These are phyloP conservation scores for Penicillium ochrochloron DNA, from an alignment of 495 filamentous ascomycete species.

Conservation along the genomic window DNA sequence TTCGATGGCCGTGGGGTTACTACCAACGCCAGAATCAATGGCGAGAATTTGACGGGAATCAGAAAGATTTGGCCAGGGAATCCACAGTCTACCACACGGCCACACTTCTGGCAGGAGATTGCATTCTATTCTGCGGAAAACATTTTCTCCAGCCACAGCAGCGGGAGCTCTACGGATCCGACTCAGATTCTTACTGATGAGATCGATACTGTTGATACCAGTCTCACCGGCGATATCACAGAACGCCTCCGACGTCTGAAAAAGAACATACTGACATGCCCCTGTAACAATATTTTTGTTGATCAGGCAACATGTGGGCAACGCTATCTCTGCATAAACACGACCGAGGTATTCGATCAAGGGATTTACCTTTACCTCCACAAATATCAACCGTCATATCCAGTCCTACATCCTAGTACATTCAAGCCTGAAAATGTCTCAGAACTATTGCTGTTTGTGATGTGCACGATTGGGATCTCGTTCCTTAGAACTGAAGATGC, in stretches of 20 bases:
- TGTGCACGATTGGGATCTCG: not conserved
- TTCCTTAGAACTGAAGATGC: not conserved
- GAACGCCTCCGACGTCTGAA: not conserved
- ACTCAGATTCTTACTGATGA: not conserved
- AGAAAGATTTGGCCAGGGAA: not conserved
- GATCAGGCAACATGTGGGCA: not conserved
- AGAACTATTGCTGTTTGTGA: not conserved
- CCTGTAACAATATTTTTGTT: not conserved
- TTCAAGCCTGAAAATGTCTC: not conserved
- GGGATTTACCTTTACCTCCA: not conserved
- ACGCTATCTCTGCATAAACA: not conserved
- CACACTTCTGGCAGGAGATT: not conserved
- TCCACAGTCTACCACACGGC: not conserved
- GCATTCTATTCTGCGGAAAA: not conserved
- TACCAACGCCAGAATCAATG: not conserved
- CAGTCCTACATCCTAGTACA: not conserved
- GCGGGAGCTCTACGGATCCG: not conserved
- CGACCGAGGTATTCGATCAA: not conserved
- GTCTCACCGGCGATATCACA: not conserved
- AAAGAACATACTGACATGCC: not conserved
- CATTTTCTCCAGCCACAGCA: not conserved
- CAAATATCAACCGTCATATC: not conserved
- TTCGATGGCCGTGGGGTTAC: not conserved
- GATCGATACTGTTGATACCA: not conserved
- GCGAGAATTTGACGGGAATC: not conserved